Evolutionary conservation across 2,329 filamentous ascomycete genomes (phyloP).

Genomic region (Fusarium subtropicale): DNA sequence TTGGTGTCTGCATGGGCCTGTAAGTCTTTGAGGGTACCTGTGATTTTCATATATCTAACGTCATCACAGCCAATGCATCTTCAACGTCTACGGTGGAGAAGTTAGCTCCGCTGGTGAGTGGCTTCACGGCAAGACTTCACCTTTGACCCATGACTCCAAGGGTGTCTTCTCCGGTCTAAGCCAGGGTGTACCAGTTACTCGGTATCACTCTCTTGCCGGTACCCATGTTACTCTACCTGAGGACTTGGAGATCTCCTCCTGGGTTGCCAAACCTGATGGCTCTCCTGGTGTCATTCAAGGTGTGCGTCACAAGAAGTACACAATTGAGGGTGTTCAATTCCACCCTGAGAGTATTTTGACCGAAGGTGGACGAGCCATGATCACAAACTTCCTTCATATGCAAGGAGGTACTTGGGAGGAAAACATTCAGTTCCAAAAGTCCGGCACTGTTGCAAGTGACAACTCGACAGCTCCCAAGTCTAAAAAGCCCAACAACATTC

Average conservation of each 20-base stretch:
- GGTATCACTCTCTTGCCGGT: constrained; percentile 96
- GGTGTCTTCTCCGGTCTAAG: constrained; percentile 89
- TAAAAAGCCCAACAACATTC: constrained; percentile 85
- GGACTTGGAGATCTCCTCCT: constrained; percentile 89
- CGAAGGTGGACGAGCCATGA: constrained; percentile 86
- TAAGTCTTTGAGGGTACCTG: constrained; percentile 57
- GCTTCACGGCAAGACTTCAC: constrained; percentile 95
- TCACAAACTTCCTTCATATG: constrained; percentile 90
- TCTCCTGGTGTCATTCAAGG: constrained; percentile 94
- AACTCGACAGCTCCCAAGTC: constrained; percentile 46
- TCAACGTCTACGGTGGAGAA: constrained; percentile 89
- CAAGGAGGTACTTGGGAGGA: constrained; percentile 92
- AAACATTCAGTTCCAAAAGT: constrained; percentile 70
- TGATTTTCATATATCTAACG: background rate
- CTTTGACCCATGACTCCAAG: constrained; percentile 86
- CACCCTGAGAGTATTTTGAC: constrained; percentile 98
- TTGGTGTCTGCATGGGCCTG: constrained; percentile 99
- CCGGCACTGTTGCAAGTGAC: constrained; percentile 47
- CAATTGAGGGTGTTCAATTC: constrained; percentile 97
- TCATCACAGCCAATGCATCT: constrained; percentile 85
- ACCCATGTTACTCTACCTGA: constrained; percentile 88
- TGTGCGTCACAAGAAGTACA: constrained; percentile 89
- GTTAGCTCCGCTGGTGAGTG: constrained; percentile 96
- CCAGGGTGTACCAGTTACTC: constrained; percentile 86
- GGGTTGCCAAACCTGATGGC: constrained; percentile 81